phyloP scores from a whole-genome alignment of 306 rosid genomes.

The Gastrolobium villosum region DNA sequence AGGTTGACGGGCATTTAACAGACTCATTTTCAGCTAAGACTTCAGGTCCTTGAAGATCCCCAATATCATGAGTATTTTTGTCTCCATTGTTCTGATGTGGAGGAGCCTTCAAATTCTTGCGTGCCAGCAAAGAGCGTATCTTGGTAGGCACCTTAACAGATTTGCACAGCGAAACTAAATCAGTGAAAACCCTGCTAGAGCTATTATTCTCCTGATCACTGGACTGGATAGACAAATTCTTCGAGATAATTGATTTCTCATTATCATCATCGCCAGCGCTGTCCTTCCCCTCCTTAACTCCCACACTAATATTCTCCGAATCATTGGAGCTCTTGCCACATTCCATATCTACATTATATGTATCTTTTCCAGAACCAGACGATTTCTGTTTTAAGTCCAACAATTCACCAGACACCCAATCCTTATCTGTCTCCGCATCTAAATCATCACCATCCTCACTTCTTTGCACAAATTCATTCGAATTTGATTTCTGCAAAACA shows the following conservation, averaged over 20 bases:
- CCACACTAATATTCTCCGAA: constrained; percentile 49
- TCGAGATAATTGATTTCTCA: constrained; percentile 57
- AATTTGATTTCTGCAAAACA: constrained; percentile 48
- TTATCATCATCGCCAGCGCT: constrained; percentile 48
- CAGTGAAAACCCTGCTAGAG: constrained; percentile 54
- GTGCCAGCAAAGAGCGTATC: constrained; percentile 70
- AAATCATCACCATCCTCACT: constrained; percentile 59
- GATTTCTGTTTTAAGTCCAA: constrained; percentile 54
- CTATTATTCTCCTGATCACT: constrained; percentile 54
- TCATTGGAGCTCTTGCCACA: constrained; percentile 49
- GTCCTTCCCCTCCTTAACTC: constrained; percentile 57
- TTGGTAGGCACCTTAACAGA: constrained; percentile 87
- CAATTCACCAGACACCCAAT: constrained; percentile 53
- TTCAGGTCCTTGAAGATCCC: constrained; percentile 50
- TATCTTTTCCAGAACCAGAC: constrained; percentile 56
- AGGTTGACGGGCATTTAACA: constrained; percentile 46
- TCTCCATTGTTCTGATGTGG: constrained; percentile 46
- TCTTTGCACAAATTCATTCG: constrained; percentile 49
- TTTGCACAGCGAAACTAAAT: constrained; percentile 72
- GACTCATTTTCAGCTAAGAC: constrained; percentile 53
- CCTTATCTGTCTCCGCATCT: constrained; percentile 53
- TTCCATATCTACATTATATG: constrained; percentile 45
- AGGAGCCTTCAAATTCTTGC: constrained; percentile 63
- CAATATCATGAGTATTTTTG: constrained; percentile 46
- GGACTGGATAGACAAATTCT: constrained; percentile 55